Evolutionary conservation across 2,329 filamentous ascomycete genomes (phyloP).

Genomic region (Leptosphaerulina australis): DNA sequence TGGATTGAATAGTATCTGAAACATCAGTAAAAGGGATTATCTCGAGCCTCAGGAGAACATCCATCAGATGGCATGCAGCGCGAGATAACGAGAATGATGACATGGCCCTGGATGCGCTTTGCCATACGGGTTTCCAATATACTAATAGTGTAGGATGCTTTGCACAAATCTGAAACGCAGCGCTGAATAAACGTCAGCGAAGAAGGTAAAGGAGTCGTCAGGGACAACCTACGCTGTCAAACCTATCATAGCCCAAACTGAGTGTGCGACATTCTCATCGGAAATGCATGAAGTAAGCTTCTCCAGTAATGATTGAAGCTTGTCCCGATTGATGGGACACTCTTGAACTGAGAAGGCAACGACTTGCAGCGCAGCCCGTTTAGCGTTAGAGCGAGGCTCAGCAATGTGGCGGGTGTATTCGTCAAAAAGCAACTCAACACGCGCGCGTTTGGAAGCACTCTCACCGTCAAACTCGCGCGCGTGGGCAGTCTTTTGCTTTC

Average conservation of each 20-base stretch:
- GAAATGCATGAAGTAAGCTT: constrained; percentile 65
- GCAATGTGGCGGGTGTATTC: constrained; percentile 49
- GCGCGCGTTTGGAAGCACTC: constrained; percentile 45
- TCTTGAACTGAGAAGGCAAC: constrained; percentile 57
- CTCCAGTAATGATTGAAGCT: constrained; percentile 62
- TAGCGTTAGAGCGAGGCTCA: constrained; percentile 45
- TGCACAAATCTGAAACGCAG: constrained; percentile 39
- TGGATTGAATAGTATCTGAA: constrained; percentile 71
- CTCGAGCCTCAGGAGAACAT: constrained; percentile 67
- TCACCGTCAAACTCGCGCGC: constrained; percentile 31
- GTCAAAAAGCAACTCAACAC: constrained; percentile 47
- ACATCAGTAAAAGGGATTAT: constrained; percentile 72
- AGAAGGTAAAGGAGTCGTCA: background rate
- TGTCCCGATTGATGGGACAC: constrained; percentile 52
- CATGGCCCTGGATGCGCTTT: constrained; percentile 71
- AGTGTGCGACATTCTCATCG: constrained; percentile 67
- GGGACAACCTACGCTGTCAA: constrained; percentile 69
- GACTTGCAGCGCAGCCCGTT: constrained; percentile 60
- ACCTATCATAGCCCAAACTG: constrained; percentile 85
- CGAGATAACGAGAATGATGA: constrained; percentile 74
- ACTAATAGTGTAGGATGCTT: constrained; percentile 45
- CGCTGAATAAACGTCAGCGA: constrained; percentile 23
- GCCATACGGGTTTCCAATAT: constrained; percentile 77
- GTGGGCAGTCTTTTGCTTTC: constrained; percentile 23
- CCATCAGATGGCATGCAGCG: constrained; percentile 75